Conservation (phyloP, 345 rosid species). For the Aquilaria yunnanensis region DNA sequence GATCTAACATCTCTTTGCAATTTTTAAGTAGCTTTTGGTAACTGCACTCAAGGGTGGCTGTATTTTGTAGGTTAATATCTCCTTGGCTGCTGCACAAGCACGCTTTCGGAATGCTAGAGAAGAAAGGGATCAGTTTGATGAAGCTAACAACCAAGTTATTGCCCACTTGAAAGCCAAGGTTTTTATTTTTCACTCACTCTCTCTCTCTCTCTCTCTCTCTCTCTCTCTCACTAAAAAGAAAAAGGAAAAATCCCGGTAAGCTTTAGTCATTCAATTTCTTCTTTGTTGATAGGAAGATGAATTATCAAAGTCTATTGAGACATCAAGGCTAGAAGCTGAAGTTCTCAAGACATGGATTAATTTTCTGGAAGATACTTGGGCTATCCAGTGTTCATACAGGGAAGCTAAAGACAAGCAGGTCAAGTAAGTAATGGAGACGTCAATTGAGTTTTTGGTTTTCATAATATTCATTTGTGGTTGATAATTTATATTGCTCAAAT, state of each 20-base stretch:
- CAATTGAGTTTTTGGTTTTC: background rate
- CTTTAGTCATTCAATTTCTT: background rate
- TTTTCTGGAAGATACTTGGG: constrained; percentile 93
- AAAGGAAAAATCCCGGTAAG: background rate
- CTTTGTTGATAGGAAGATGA: constrained; percentile 69
- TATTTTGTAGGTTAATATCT: constrained; percentile 59
- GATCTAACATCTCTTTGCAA: too few species aligned
- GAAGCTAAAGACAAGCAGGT: constrained; percentile 71
- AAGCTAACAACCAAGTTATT: constrained; percentile 84
- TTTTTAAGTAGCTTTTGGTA: background rate
- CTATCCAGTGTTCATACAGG: constrained; percentile 53
- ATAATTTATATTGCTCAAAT: background rate
- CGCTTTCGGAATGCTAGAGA: constrained; percentile 71
- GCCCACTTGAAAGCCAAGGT: constrained; percentile 86
- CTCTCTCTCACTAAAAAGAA: constrained; percentile 1
- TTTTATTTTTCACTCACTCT: constrained; percentile 8
- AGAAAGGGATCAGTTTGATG: constrained; percentile 92
- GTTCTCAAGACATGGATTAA: constrained; percentile 86
- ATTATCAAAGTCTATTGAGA: constrained; percentile 64
- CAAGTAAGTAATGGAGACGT: constrained; percentile 42
- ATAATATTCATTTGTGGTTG: background rate
- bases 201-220: constrained; percentile 6
- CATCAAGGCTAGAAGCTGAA: constrained; percentile 63
- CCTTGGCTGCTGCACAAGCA: constrained; percentile 88
- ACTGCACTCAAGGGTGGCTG: constrained; percentile 11